phyloP scores from a whole-genome alignment of 495 filamentous ascomycete species.

The Friedmanniomyces simplex region DNA sequence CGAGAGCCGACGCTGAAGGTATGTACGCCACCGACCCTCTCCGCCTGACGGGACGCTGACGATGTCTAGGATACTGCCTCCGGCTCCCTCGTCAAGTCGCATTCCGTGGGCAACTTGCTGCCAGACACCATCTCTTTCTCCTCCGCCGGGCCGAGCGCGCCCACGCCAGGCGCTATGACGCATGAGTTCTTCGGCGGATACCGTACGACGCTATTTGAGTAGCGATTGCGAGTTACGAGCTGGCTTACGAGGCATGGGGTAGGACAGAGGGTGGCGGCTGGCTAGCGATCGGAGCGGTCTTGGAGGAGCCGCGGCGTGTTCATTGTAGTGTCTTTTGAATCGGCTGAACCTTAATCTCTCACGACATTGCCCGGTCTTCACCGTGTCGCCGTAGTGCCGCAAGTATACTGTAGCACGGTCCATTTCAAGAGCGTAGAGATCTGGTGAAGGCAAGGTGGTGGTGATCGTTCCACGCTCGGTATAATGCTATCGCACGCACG shows the following conservation, averaged over 20 bases:
- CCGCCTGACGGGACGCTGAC: background rate
- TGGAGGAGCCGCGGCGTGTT: background rate
- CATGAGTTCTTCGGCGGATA: background rate
- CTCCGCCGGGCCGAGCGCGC: background rate
- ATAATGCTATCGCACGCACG: too few species aligned
- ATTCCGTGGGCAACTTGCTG: background rate
- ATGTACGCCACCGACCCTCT: background rate
- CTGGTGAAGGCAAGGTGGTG: too few species aligned
- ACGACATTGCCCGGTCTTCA: too few species aligned
- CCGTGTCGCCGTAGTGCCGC: too few species aligned
- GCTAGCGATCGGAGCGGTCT: background rate
- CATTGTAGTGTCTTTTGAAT: background rate
- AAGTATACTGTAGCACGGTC: too few species aligned
- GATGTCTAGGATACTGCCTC: background rate
- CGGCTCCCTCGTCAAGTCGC: background rate
- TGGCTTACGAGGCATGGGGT: background rate
- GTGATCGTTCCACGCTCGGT: too few species aligned
- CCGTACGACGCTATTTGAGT: background rate
- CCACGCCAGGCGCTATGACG: background rate
- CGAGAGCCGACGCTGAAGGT: background rate
- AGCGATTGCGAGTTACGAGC: background rate
- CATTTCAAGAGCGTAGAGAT: too few species aligned
- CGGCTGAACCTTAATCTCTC: too few species aligned
- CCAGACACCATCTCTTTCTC: slow-evolving; percentile 1
- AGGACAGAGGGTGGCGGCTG: background rate